Conservation (phyloP, 306 rosid genomes). For the Gleditsia sinensis region DNA sequence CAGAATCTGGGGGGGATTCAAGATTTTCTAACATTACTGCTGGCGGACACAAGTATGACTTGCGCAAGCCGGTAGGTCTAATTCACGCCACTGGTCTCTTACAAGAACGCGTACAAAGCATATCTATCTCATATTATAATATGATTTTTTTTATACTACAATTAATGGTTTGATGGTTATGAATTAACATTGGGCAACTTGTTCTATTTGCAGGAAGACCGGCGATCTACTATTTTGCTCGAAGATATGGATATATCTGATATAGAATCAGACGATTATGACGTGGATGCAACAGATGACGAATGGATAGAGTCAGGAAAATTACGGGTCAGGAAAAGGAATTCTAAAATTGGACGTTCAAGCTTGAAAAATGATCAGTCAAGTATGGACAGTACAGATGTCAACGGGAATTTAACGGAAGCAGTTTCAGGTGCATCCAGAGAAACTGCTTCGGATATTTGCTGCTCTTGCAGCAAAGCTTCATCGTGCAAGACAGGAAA, state of each 20-base stretch:
- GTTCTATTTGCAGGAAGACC: constrained; percentile 56
- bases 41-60: constrained; percentile 75
- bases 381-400: constrained; percentile 31
- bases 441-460: constrained; percentile 38
- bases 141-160: neutral
- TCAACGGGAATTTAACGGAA: constrained; percentile 44
- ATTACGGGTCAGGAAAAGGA: constrained; percentile 42
- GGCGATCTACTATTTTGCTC: constrained; percentile 58
- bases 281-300: constrained; percentile 44
- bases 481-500: constrained; percentile 83
- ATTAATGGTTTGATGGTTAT: constrained; percentile 17
- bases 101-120: neutral
- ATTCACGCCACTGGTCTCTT: neutral
- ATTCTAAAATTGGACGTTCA: constrained; percentile 48
- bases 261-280: constrained; percentile 59
- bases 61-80: constrained; percentile 72
- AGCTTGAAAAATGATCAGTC: constrained; percentile 34
- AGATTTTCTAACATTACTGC: constrained; percentile 26
- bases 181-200: neutral
- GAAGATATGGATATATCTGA: constrained; percentile 87
- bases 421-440: constrained; percentile 29
- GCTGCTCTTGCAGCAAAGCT: constrained; percentile 77
- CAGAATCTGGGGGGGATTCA: constrained; percentile 36
- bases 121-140: neutral
- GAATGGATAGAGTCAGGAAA: constrained; percentile 58